A percentile compares a stretch with the other conserved stretches of the same genome.
These are phyloP conservation scores for Pseudogymnoascus sp. DNA, from an alignment of 2,329 filamentous ascomycete species.

Conservation along the genomic window DNA sequence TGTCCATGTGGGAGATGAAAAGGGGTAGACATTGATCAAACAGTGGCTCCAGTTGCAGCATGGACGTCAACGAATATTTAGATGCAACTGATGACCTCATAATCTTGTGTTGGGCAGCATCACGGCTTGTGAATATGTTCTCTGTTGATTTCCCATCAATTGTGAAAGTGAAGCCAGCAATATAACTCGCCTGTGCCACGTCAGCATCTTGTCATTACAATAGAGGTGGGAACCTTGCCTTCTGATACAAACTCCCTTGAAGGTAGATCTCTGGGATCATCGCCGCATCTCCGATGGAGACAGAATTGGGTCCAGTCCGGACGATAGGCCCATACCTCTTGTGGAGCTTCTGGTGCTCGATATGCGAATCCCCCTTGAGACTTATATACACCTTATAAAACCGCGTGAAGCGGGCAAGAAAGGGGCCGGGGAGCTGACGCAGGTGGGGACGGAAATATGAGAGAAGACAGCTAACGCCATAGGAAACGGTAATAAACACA, in stretches of 20 bases:
- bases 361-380: background rate
- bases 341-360: background rate
- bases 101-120: background rate
- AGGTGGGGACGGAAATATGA: slow-evolving; percentile 4
- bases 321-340: slow-evolving; percentile 10
- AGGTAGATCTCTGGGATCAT: slow-evolving; percentile 9
- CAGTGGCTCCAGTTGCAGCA: background rate
- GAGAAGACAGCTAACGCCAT: background rate
- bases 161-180: background rate
- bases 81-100: background rate
- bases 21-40: slow-evolving; percentile 4
- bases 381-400: background rate
- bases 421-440: slow-evolving; percentile 17
- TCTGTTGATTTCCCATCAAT: background rate
- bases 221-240: background rate
- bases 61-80: background rate
- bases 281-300: slow-evolving; percentile 2
- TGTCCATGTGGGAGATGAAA: slow-evolving; percentile 1
- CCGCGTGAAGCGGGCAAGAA: slow-evolving; percentile 15
- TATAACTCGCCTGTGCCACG: background rate
- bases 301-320: slow-evolving; percentile 9
- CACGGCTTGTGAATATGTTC: background rate
- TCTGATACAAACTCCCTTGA: background rate
- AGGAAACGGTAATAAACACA: background rate
- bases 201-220: background rate